These are phyloP conservation scores for Backusella australiensis DNA, from an alignment of 192 early-diverging fungal genomes.

Conservation along the genomic window DNA sequence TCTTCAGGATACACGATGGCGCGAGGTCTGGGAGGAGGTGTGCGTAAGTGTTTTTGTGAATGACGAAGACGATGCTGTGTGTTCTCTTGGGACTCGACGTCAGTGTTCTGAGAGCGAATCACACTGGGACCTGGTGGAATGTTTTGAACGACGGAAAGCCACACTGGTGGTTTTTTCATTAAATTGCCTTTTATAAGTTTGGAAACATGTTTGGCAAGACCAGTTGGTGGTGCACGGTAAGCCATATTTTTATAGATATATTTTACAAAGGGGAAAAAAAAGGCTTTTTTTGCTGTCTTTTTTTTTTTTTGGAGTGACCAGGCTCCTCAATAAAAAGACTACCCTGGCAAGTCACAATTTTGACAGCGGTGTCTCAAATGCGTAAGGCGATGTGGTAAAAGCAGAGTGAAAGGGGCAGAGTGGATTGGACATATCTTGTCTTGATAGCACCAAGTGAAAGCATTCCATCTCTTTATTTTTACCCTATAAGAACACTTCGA, in stretches of 20 bases:
- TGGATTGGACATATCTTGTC: too few relatives aligned
- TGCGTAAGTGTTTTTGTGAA: slow-evolving; percentile 57
- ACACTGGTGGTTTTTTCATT: slow-evolving; percentile 50
- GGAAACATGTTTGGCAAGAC: slow-evolving; percentile 51
- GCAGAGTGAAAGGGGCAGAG: too few relatives aligned
- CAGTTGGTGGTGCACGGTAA: slow-evolving; percentile 34
- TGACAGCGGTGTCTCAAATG: too few relatives aligned
- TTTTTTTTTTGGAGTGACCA: background rate
- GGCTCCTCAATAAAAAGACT: background rate
- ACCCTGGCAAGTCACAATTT: background rate
- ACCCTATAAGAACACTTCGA: too few relatives aligned
- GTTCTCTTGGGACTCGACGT: slow-evolving; percentile 11
- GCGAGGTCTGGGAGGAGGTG: slow-evolving; percentile 58
- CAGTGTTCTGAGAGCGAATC: slow-evolving; percentile 40
- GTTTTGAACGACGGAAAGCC: slow-evolving; percentile 46
- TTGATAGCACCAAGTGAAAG: too few relatives aligned
- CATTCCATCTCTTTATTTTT: too few relatives aligned
- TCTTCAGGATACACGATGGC: slow-evolving; percentile 90
- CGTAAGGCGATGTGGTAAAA: too few relatives aligned
- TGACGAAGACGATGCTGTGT: slow-evolving; percentile 22
- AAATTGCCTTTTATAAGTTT: slow-evolving; percentile 51
- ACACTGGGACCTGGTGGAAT: slow-evolving; percentile 56
- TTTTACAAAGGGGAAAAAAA: background rate
- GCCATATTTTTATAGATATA: slow-evolving; percentile 24
- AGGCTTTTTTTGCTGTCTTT: background rate